Conservation (phyloP, 148 eudicot genomes). For the Spergularia marina region DNA sequence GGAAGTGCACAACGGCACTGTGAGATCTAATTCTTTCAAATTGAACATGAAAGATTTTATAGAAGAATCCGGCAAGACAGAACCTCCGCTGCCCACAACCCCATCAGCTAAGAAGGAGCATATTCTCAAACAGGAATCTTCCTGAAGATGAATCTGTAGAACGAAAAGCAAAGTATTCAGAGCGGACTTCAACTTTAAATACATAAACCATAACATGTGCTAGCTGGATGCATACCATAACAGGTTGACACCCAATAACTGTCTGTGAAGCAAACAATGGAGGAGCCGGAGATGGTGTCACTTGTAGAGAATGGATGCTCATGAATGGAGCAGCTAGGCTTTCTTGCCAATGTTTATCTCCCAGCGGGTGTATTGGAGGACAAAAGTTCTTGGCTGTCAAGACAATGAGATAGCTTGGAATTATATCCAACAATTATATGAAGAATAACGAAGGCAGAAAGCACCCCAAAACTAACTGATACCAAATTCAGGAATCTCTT, state of each 20-base stretch:
- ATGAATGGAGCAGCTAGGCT: constrained; percentile 60
- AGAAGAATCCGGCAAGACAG: constrained; percentile 65
- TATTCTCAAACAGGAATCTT: constrained; percentile 92
- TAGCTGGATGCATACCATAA: constrained; percentile 48
- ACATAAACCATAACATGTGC: constrained; percentile 5
- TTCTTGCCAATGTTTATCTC: constrained; percentile 53
- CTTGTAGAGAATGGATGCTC: constrained; percentile 72
- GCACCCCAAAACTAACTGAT: constrained; percentile 21
- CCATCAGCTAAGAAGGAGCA: constrained; percentile 93
- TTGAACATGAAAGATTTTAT: constrained; percentile 61
- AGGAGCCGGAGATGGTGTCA: constrained; percentile 77
- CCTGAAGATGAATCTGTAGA: constrained; percentile 88
- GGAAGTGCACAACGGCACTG: constrained; percentile 60
- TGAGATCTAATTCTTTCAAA: constrained; percentile 67
- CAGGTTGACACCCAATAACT: constrained; percentile 77
- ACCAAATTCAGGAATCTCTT: constrained; percentile 81
- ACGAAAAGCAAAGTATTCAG: constrained; percentile 3
- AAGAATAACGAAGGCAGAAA: constrained; percentile 9
- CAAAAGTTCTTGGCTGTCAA: constrained; percentile 62
- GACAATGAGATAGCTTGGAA: constrained; percentile 23
- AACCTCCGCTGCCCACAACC: constrained; percentile 55
- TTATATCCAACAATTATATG: constrained; percentile 2
- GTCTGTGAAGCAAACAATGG: constrained; percentile 76
- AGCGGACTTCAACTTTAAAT: neutral
- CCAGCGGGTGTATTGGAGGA: constrained; percentile 89